Base-by-base conservation (phyloP, 345 rosid species). In the Laguncularia racemosa region DNA sequence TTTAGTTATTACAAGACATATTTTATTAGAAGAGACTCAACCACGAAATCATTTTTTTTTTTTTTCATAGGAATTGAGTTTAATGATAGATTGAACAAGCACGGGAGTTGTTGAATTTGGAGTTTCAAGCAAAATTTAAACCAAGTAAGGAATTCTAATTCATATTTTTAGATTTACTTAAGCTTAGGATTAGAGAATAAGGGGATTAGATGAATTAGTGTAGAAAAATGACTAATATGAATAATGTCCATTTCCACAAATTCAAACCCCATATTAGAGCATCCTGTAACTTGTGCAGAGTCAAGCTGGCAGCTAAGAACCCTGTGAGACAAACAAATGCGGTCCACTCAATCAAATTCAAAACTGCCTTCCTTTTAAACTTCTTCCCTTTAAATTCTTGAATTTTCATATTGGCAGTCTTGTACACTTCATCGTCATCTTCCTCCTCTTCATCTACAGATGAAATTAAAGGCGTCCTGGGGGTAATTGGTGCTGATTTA, bases 241-340 rank as follows among this genome's bases (percentile, higher is more conserved):
- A 63, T 56, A 76, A 77, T 63, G 75, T 78, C 89, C 92, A 85
- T 74, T 77, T 85, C 89, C 86, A 85, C 55, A 85, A 49, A 43
- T 69, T 71, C 59, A 82, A 69, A 21, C 84, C 75, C 89, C 84
- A 68, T 38, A 82, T 57, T 40, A 16, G 13, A 16, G 16, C 43
- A 28, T 63, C 14, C 50, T 20, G 47, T 66, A 82, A 50, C 51
- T 64, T 59, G 53, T 76, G 51, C 44, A 75, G 47, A 10, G 71
- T 78, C 52, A 80, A 65, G 70, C 83, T 74, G 13, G 75, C 70
- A 57, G 74, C 26, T 20, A 85, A 55, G 57, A 74, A 50, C 13
- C 65, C 79, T 59, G 66, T 53, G 40, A 78, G 43, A 64, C 71
- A 65, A 15, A 73, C 54, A 53, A 82, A 74, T 23, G 56, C 67